Evolutionary conservation across 1,284 basidiomycete species (phyloP), one percentile per base, ranked within the genome.

Genomic region (Ceratorhiza oryzae-sativae): DNA sequence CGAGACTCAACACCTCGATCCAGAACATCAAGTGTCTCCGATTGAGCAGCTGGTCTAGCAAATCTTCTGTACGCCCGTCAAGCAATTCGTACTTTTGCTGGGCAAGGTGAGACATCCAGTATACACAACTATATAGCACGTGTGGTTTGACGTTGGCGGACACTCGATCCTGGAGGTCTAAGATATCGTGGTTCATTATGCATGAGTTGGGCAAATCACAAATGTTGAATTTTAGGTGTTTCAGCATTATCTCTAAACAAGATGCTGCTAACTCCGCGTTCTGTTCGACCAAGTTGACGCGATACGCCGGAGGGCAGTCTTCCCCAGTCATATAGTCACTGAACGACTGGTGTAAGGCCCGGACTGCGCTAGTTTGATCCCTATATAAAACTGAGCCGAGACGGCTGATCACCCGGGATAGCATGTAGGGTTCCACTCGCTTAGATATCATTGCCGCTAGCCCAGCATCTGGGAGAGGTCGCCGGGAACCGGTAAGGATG

Each of bases 321-420:
- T 30, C 25, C 1, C 23, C 45, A 12, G 23, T 25, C 42, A 71
- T 71, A 41, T 59, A 71, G n/a, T 71, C 56, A 15, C 45, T 60
- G 34, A 71, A 71, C 1, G 68, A 71, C 20, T 59, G 55, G 20
- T 71, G 68, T 12, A 39, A 1, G 2, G 51, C 42, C 6, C 68
- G 68, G 5, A 71, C 42, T 3, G 56, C 32, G 27, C 45, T 30
- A 13, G 18, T 6, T 5, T 48, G n/a, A 18, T 71, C 56, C 25
- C 55, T 27, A 20, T 71, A 71, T 3, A 71, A 18, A 27, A 71
- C 68, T 2, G 68, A 34, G 12, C 55, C 56, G 9, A 71, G 45
- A 3, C 36, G 41, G 3, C 41, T 9, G 15, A 71, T 51, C 4
- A 71, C 45, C 6, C 30, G 12, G 10, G 39, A 53, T 2, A 68